These are phyloP conservation scores for Torrubiella hemipterigena DNA, from an alignment of 2,329 filamentous ascomycete species.

Conservation along the genomic window DNA sequence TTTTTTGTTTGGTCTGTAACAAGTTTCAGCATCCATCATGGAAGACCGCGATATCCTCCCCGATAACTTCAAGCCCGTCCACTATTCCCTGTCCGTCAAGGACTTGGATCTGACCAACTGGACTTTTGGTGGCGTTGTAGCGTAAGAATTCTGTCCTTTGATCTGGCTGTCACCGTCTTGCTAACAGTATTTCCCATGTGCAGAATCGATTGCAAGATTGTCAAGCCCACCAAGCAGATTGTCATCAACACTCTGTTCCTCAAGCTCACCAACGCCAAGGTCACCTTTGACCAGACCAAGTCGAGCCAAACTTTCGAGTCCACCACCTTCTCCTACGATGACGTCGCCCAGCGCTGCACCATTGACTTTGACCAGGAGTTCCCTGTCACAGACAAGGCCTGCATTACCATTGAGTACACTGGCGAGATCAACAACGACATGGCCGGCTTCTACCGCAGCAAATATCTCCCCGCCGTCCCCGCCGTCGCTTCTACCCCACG, in stretches of 20 bases:
- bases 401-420: slow-evolving; percentile 60
- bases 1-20: too few relatives aligned
- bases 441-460: slow-evolving; percentile 87
- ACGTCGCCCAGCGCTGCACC: slow-evolving; percentile 70
- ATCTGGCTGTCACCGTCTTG: too few relatives aligned
- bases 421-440: slow-evolving; percentile 82
- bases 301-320: slow-evolving; percentile 45
- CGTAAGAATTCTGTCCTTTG: slow-evolving; percentile 33
- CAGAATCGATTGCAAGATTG: slow-evolving; percentile 65
- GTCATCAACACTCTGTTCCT: slow-evolving; percentile 79
- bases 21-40: too few relatives aligned
- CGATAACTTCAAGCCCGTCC: slow-evolving; percentile 60
- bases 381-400: slow-evolving; percentile 51
- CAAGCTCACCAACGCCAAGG: slow-evolving; percentile 54
- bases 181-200: slow-evolving; percentile 2
- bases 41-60: slow-evolving; percentile 52
- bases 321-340: slow-evolving; percentile 65
- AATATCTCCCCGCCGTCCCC: slow-evolving; percentile 72
- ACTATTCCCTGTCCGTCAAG: slow-evolving; percentile 75
- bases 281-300: slow-evolving; percentile 46
- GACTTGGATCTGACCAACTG: slow-evolving; percentile 65
- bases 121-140: slow-evolving; percentile 74
- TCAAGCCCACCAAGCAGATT: slow-evolving; percentile 61
- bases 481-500: slow-evolving; percentile 67
- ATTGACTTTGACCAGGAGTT: slow-evolving; percentile 66